Evolutionary conservation across 352 stramenopile species (phyloP), one percentile per base, ranked within the genome.

Genomic region (Pythium aquatile): DNA sequence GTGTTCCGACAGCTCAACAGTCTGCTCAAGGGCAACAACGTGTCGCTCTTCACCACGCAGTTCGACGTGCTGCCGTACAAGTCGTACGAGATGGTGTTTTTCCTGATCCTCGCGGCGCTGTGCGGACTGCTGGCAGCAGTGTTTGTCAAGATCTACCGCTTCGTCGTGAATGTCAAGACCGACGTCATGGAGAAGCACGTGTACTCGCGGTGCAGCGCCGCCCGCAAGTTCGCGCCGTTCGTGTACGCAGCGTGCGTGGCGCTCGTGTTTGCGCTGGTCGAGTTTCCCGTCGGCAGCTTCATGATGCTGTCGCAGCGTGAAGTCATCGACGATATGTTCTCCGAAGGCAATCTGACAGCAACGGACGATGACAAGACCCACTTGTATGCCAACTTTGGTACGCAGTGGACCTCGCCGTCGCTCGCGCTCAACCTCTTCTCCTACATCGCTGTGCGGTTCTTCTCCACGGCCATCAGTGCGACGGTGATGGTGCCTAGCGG

Each of bases 251-350:
- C 81, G 1, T 54, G 83, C 2, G 80, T 94, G 20, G 83, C 81
- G 26, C 73, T 90, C 53, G 52, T 87, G 5, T 91, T 91, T 49
- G 77, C 82, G 26, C 68, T 90, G 2, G 66, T 90, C 40, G 80
- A 93, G 72, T 93, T 85, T 58, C 78, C 81, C 0, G 70, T 91
- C 10, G 87, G 87, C 32, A 85, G 81, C 66, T 93, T 91, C 58
- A 94, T 94, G 85, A 73, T 83, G 59, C 72, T 92, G 11, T 81
- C 81, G 9, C 77, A 91, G 56, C 80, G 81, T 28, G 74, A 92
- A 44, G 71, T 91, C 35, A 93, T 96, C 49, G 85, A 97, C 69
- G 84, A 96, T 54, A 86, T 97, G 77, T 95, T 97, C 42, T 87
- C 80, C 1, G 79, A 78, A 20, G 76, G 73, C 37, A 87, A 88